These are phyloP conservation scores for Leccinum truebloodii DNA, from an alignment of 768 basidiomycete genomes.

Conservation along the genomic window DNA sequence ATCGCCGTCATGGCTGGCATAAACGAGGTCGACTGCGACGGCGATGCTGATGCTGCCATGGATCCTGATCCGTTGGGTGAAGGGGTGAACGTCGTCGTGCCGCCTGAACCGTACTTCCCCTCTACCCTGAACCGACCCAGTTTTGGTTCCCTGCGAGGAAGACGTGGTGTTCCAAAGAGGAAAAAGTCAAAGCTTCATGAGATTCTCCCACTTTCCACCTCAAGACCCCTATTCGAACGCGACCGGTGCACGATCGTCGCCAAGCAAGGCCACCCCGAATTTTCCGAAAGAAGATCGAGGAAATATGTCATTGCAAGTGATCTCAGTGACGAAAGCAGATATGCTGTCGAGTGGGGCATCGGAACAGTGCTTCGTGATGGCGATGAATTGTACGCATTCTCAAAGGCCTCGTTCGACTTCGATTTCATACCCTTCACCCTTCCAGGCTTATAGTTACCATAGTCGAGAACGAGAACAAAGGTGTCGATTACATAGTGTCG, in stretches of 20 bases:
- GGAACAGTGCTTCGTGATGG: conserved; percentile 95
- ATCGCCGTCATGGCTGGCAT: conserved; percentile 34
- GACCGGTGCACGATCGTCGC: conserved; percentile 91
- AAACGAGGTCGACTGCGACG: conserved; percentile 39
- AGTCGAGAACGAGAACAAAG: conserved; percentile 89
- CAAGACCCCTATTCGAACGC: conserved; percentile 82
- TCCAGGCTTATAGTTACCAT: conserved; percentile 80
- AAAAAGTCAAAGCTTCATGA: conserved; percentile 67
- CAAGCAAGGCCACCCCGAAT: conserved; percentile 79
- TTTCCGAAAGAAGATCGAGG: conserved; percentile 56
- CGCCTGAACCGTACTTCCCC: conserved; percentile 82
- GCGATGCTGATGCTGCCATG: conserved; percentile 53
- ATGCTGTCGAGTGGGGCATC: conserved; percentile 98
- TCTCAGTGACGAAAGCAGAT: conserved; percentile 89
- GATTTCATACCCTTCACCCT: not conserved
- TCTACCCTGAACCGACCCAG: conserved; percentile 61
- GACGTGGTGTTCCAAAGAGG: conserved; percentile 44
- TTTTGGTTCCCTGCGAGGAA: conserved; percentile 37
- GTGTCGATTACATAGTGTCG: conserved; percentile 39
- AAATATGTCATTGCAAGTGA: conserved; percentile 92
- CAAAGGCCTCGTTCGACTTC: not conserved
- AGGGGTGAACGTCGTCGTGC: conserved; percentile 86
- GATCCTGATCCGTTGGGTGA: conserved; percentile 88
- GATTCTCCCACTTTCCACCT: conserved; percentile 62
- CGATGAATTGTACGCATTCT: conserved; percentile 68